Conservation (phyloP, 345 rosid genomes). For the Cardamine resedifolia region DNA sequence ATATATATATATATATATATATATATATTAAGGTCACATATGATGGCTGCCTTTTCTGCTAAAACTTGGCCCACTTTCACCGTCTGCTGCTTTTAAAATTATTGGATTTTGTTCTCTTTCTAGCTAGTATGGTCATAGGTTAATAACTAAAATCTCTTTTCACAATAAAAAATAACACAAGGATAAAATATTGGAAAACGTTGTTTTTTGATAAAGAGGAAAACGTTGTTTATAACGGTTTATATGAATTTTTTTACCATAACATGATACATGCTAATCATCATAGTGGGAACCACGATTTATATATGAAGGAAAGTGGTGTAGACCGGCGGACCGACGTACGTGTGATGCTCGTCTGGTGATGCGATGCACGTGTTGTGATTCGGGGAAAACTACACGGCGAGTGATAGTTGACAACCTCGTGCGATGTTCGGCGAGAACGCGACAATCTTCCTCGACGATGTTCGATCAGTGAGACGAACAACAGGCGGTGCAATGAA, state of each 20-base stretch:
- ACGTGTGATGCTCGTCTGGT: no score
- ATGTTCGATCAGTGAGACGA: no score
- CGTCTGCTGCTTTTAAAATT: conserved; percentile 16
- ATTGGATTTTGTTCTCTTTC: neutral
- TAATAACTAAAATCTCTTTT: neutral
- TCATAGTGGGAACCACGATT: neutral
- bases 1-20: no score
- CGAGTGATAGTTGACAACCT: no score
- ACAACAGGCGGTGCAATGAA: no score
- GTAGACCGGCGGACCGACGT: no score
- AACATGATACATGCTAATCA: neutral
- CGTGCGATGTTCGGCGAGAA: no score
- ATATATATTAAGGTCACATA: conserved; percentile 33
- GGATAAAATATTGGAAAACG: neutral
- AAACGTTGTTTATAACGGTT: neutral
- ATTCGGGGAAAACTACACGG: no score
- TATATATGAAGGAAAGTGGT: neutral
- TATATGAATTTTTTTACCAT: neutral
- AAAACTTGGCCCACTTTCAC: conserved; percentile 30
- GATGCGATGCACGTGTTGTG: no score
- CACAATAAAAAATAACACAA: neutral
- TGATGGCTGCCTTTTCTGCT: conserved; percentile 40
- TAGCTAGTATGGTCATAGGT: neutral
- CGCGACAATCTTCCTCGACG: no score
- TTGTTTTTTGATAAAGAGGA: no score